Percentiles rank a stretch among this genome's conserved stretches.
Conservation (phyloP, 2,329 filamentous ascomycete species). For the Cladobotryum protrusum region DNA sequence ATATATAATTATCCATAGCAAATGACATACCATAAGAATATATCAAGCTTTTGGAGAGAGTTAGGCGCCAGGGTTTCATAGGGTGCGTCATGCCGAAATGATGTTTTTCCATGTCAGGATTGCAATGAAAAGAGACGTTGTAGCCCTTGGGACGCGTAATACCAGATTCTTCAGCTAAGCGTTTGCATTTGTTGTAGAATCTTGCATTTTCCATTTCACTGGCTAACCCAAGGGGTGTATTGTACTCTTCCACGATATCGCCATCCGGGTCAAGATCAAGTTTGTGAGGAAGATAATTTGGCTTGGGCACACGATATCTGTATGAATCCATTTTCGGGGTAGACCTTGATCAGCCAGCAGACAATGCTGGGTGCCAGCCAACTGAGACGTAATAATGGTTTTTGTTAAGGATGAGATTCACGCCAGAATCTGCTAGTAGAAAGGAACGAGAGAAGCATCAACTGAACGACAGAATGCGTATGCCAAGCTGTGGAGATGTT, state of each 20-base stretch:
- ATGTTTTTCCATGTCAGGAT: conserved; percentile 89
- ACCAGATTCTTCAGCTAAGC: conserved; percentile 53
- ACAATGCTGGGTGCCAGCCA: not conserved
- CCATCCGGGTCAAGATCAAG: conserved; percentile 45
- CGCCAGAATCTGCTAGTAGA: too few relatives aligned
- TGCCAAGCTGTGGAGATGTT: too few relatives aligned
- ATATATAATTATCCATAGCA: conserved; percentile 90
- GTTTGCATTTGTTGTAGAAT: conserved; percentile 53
- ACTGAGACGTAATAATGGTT: not conserved
- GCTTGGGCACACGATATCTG: conserved; percentile 48
- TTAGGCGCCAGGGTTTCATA: conserved; percentile 98
- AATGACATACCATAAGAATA: conserved; percentile 93
- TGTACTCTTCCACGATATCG: conserved; percentile 46
- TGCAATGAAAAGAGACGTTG: conserved; percentile 92
- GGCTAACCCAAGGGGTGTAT: conserved; percentile 43
- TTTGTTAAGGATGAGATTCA: not conserved
- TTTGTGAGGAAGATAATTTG: conserved; percentile 55
- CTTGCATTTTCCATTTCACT: conserved; percentile 50
- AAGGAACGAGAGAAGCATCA: too few relatives aligned
- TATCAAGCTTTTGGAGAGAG: conserved; percentile 89
- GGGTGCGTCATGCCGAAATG: conserved; percentile 96
- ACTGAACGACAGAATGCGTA: too few relatives aligned
- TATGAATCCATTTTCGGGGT: conserved; percentile 41
- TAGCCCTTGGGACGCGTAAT: conserved; percentile 79
- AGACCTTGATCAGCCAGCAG: not conserved